Evolutionary conservation across 2,329 filamentous ascomycete species (phyloP).

Genomic region (Hirsutella minnesotensis): DNA sequence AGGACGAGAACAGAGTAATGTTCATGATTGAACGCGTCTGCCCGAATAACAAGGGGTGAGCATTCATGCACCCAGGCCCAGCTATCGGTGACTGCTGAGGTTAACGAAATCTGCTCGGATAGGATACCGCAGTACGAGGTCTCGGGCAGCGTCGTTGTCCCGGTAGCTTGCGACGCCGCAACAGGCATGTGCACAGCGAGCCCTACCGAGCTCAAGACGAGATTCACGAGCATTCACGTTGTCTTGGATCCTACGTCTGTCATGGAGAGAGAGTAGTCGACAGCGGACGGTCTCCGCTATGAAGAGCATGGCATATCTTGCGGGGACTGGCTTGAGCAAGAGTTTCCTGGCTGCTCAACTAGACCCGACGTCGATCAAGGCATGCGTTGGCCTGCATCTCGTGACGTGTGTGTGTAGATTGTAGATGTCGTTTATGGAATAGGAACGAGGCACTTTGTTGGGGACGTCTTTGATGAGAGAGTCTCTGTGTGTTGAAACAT

Average conservation of each 20-base stretch:
- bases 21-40: constrained; percentile 35
- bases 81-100: not conserved
- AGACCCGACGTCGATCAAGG: too few relatives aligned
- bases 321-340: not conserved
- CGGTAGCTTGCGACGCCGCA: constrained; percentile 5
- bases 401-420: too few relatives aligned
- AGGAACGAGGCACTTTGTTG: too few relatives aligned
- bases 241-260: not conserved
- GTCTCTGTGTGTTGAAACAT: too few relatives aligned
- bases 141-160: constrained; percentile 14
- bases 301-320: not conserved
- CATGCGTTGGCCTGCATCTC: too few relatives aligned
- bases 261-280: not conserved
- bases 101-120: not conserved
- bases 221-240: constrained; percentile 3
- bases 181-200: not conserved
- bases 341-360: too few relatives aligned
- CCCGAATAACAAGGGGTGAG: constrained; percentile 20
- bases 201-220: not conserved
- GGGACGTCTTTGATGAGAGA: too few relatives aligned
- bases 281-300: not conserved
- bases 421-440: too few relatives aligned
- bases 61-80: not conserved
- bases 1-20: constrained; percentile 14
- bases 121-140: constrained; percentile 13